phyloP scores from a whole-genome alignment of 2,329 filamentous ascomycete species.

The Massarina eburnea region DNA sequence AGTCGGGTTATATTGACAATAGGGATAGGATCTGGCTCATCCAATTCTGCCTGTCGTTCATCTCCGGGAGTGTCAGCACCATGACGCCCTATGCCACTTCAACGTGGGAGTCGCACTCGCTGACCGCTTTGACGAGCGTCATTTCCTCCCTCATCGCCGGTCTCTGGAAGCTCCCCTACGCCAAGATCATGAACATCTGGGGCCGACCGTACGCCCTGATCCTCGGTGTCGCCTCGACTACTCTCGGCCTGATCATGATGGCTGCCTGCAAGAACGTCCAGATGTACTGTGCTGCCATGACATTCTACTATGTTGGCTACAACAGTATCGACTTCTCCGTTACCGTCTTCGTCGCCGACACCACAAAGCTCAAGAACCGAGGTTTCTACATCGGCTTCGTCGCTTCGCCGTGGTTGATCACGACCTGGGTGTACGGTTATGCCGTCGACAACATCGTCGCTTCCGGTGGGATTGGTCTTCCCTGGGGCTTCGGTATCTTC shows the following conservation, averaged over 20 bases:
- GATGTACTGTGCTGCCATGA: constrained; percentile 65
- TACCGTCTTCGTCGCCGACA: constrained; percentile 69
- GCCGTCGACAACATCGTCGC: constrained; percentile 48
- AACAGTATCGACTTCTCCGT: constrained; percentile 64
- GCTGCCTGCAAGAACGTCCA: constrained; percentile 63
- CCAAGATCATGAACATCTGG: constrained; percentile 49
- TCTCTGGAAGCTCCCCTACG: constrained; percentile 45
- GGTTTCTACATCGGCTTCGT: constrained; percentile 61
- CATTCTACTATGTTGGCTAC: constrained; percentile 66
- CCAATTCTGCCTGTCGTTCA: constrained; percentile 53
- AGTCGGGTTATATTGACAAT: neutral
- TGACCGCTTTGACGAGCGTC: constrained; percentile 43
- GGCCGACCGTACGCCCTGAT: constrained; percentile 43
- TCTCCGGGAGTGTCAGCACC: constrained; percentile 45
- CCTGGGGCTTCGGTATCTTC: constrained; percentile 70
- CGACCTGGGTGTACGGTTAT: constrained; percentile 32
- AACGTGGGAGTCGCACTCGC: constrained; percentile 38
- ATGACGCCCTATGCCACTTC: constrained; percentile 46
- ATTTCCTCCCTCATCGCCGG: constrained; percentile 43
- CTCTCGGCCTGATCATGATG: constrained; percentile 63
- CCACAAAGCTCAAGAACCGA: constrained; percentile 63
- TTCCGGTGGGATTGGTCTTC: constrained; percentile 53
- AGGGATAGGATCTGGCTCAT: constrained; percentile 37
- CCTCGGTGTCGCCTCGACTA: constrained; percentile 34
- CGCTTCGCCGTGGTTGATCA: constrained; percentile 36